phyloP scores from a whole-genome alignment of 345 rosid species.

The Citropsis articulata region DNA sequence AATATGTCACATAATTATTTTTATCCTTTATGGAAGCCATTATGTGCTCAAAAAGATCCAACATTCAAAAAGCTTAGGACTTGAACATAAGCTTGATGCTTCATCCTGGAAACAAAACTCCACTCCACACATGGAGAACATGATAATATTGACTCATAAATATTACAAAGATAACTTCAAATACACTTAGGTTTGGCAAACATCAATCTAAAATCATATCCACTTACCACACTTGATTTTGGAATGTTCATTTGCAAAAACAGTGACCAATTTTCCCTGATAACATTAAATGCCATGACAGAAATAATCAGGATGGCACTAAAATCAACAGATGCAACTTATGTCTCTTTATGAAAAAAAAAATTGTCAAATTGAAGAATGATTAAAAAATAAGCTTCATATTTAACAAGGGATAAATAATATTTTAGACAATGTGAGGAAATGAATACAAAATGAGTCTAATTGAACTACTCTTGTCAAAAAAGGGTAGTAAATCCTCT shows the following conservation, averaged over 20 bases:
- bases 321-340: neutral
- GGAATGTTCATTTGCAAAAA: slow-evolving; percentile 81
- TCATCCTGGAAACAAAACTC: too few relatives aligned
- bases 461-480: too few relatives aligned
- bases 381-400: too few relatives aligned
- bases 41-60: neutral
- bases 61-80: neutral
- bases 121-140: neutral
- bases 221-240: slow-evolving; percentile 89
- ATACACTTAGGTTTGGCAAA: slow-evolving; percentile 6
- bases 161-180: neutral
- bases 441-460: too few relatives aligned
- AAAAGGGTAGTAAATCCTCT: neutral
- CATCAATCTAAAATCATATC: neutral
- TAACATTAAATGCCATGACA: slow-evolving; percentile 13
- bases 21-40: neutral
- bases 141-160: neutral
- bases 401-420: neutral
- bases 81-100: neutral
- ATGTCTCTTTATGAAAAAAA: too few relatives aligned
- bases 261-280: slow-evolving; percentile 88
- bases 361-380: neutral
- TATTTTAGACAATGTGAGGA: too few relatives aligned
- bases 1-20: neutral
- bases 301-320: slow-evolving; percentile 8